Evolutionary conservation across 768 basidiomycete species (phyloP), one percentile per base, ranked within the genome.

Genomic region (Tulasnella sp.): DNA sequence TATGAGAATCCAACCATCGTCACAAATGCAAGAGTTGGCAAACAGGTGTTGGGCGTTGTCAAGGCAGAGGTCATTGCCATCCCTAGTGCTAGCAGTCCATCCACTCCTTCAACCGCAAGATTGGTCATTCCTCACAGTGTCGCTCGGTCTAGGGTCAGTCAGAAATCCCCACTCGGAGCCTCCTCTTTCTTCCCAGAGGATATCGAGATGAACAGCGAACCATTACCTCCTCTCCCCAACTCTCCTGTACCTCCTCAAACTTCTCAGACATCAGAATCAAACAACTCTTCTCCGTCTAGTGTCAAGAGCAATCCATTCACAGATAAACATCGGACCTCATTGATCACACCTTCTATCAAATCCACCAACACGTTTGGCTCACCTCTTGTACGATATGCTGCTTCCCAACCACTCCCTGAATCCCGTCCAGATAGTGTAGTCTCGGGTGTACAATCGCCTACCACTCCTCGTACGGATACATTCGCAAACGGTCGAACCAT

Each of bases 1-100:
- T 55, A 54, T 33, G 53, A 56, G 10, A 20, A 16, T 5, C 55
- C 54, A n/a, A 54, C 53, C 2, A 55, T 56, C 37, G 55, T 56
- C 27, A 54, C 29, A 3, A 24, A 42, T 16, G 44, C 51, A 19
- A 45, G 46, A 34, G 54, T 48, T 29, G 39, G 31, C 15, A 45
- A 53, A 27, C 53, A 54, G 27, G 55, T 56, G 25, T 19, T 56
- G 10, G 55, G 55, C 8, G 55, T 48, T n/a, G 53, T 44, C 27
- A 31, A 45, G 3, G 55, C 54, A 6, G 55, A 54, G 35, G 55
- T 56, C 20, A 53, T 56, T 20, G 19, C 15, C 19, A 44, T 56
- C 1, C 50, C 50, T 19, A 19, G 35, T 15, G 34, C 41, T 19
- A n/a, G 32, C 28, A 27, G 16, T 12, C 34, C 12, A 35, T 35